Conservation (phyloP, 1,284 basidiomycete genomes). For the Ceratobasidium sp. region DNA sequence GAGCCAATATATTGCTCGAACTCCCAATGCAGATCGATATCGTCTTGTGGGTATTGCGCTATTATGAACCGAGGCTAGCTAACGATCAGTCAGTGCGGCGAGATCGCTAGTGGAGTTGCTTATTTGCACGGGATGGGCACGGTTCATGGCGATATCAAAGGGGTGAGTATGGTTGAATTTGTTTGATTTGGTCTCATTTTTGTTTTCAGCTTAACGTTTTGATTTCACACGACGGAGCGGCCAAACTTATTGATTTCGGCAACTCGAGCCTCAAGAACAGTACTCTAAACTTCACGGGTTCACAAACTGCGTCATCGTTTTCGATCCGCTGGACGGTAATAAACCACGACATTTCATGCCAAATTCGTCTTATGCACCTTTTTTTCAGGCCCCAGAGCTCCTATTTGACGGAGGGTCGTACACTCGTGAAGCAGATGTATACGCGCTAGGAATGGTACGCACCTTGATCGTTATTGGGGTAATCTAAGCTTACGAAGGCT, state of each 20-base stretch:
- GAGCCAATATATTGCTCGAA: background rate
- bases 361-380: background rate
- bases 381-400: background rate
- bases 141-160: slow-evolving; percentile 23
- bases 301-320: background rate
- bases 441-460: slow-evolving; percentile 22
- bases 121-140: slow-evolving; percentile 10
- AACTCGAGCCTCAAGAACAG: background rate
- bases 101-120: slow-evolving; percentile 6
- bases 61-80: background rate
- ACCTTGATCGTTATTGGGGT: too few species aligned
- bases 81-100: background rate
- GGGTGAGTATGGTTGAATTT: background rate
- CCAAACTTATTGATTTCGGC: slow-evolving; percentile 14
- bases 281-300: background rate
- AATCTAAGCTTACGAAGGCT: background rate
- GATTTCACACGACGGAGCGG: background rate
- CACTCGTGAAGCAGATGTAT: background rate
- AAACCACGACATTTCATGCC: background rate
- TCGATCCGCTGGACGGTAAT: slow-evolving; percentile 7
- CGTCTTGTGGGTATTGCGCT: background rate
- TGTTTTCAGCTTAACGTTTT: background rate
- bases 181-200: background rate
- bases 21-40: background rate
- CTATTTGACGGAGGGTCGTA: background rate